phyloP scores from a whole-genome alignment of 495 filamentous ascomycete genomes.

The Penicillium canescens region DNA sequence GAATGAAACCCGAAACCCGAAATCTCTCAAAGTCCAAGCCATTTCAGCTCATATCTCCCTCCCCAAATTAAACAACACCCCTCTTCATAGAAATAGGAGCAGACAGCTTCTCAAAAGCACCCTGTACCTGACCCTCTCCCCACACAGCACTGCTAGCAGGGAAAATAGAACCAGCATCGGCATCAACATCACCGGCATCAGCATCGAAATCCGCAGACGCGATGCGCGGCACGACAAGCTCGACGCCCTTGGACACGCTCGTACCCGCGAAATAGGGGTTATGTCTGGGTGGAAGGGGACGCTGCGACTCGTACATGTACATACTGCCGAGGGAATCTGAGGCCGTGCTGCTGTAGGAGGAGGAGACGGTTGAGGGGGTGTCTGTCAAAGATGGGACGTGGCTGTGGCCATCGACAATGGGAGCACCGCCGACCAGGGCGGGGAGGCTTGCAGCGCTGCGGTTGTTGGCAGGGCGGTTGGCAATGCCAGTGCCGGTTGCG shows the following conservation, averaged over 20 bases:
- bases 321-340: slow-evolving; percentile 39
- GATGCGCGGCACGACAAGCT: slow-evolving; percentile 45
- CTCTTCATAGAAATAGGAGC: slow-evolving; percentile 16
- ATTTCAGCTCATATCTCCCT: background rate
- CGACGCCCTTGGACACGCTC: slow-evolving; percentile 38
- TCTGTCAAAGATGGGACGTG: slow-evolving; percentile 36
- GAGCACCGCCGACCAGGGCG: slow-evolving; percentile 24
- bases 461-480: slow-evolving; percentile 29
- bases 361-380: slow-evolving; percentile 47
- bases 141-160: slow-evolving; percentile 36
- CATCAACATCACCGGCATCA: slow-evolving; percentile 10
- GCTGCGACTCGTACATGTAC: slow-evolving; percentile 29
- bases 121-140: slow-evolving; percentile 15
- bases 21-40: background rate
- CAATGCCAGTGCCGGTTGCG: slow-evolving; percentile 19
- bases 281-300: slow-evolving; percentile 44
- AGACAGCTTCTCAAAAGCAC: slow-evolving; percentile 6
- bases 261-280: slow-evolving; percentile 39
- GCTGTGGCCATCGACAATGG: slow-evolving; percentile 5
- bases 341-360: slow-evolving; percentile 42
- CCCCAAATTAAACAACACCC: background rate
- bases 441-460: slow-evolving; percentile 38
- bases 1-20: background rate
- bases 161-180: slow-evolving; percentile 33
- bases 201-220: slow-evolving; percentile 15